Evolutionary conservation across 768 basidiomycete genomes (phyloP).

Genomic region (Podaxis sp.): DNA sequence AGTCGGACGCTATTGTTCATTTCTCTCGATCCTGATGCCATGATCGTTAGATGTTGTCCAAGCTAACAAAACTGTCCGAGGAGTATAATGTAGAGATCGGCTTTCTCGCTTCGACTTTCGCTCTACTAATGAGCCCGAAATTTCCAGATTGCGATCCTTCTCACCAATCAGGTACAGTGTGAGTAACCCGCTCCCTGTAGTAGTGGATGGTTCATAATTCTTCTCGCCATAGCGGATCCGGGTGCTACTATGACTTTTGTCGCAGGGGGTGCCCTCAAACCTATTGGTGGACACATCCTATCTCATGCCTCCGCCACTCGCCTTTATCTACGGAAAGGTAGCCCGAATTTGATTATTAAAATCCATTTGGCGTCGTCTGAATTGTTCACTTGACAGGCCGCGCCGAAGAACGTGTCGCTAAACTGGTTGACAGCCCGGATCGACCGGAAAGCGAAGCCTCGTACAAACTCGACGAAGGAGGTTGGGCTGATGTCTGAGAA

Average conservation of each 20-base stretch:
- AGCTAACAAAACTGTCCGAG: constrained; percentile 87
- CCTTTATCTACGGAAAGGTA: constrained; percentile 86
- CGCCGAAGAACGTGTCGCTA: constrained; percentile 88
- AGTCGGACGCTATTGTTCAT: constrained; percentile 22
- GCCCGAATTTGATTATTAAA: constrained; percentile 13
- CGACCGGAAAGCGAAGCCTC: constrained; percentile 89
- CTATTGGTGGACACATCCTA: constrained; percentile 86
- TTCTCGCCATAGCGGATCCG: constrained; percentile 66
- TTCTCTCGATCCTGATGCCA: not conserved
- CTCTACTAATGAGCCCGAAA: constrained; percentile 7
- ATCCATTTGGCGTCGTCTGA: not conserved
- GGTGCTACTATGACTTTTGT: constrained; percentile 96
- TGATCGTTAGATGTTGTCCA: constrained; percentile 74
- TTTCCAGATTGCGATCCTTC: constrained; percentile 74
- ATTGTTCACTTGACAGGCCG: constrained; percentile 52
- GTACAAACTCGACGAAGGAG: constrained; percentile 88
- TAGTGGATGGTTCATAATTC: not conserved
- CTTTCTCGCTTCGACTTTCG: not conserved
- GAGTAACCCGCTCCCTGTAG: constrained; percentile 16
- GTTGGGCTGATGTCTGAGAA: constrained; percentile 76
- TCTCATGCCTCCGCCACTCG: constrained; percentile 89
- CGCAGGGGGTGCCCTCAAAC: constrained; percentile 89
- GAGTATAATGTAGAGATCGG: constrained; percentile 69
- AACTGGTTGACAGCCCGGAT: constrained; percentile 87
- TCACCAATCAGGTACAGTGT: constrained; percentile 94